Evolutionary conservation across 371 early-diverging fungal genomes (phyloP), one percentile per base, ranked within the genome.

Genomic region (Parasitella parasitica): DNA sequence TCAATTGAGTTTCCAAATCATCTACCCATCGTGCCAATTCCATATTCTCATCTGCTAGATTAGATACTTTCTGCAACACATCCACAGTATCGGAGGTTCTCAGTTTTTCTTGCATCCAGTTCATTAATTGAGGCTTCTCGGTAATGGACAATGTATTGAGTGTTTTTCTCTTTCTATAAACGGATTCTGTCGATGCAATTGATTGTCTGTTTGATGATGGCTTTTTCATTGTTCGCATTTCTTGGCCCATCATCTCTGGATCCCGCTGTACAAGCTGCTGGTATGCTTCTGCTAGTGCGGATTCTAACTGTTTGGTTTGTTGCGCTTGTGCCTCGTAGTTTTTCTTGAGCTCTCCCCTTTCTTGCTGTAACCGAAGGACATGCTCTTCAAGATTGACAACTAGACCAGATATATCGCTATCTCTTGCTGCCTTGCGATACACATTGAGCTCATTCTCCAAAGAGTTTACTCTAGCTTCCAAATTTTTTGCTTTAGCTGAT

Each of bases 271-370:
- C 7, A 43, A 58, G 9, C 27, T 49, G 58, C 20, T 59, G 38
- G 16, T 59, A 37, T 27, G 48, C 5, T 3, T 51, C 27, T 12
- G 35, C 28, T 20, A 50, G 20, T 12, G 38, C 49, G 5, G 38
- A 15, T 39, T 59, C 30, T 11, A 59, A 24, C 15, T 46, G 49
- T 36, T 58, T 26, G 15, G 49, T 36, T 7, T 58, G 48, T 1
- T 37, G 27, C 15, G 8, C 18, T 49, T 65, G 59, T 0, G 22
- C 32, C 26, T 46, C 59, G 34, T 64, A 64, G 20, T 48, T 46
- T n/a, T 1, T 37, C 27, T 64, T 59, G 28, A 58, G 59, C 18
- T 65, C 61, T 2, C 38, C 27, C 16, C 54, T 64, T 26, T 64
- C 54, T 27, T 34, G 22, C 24, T 59, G 35, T 24, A 64, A 18